Conservation (phyloP, 2,329 filamentous ascomycete species). For the Cephalotrichum gorgonifer region DNA sequence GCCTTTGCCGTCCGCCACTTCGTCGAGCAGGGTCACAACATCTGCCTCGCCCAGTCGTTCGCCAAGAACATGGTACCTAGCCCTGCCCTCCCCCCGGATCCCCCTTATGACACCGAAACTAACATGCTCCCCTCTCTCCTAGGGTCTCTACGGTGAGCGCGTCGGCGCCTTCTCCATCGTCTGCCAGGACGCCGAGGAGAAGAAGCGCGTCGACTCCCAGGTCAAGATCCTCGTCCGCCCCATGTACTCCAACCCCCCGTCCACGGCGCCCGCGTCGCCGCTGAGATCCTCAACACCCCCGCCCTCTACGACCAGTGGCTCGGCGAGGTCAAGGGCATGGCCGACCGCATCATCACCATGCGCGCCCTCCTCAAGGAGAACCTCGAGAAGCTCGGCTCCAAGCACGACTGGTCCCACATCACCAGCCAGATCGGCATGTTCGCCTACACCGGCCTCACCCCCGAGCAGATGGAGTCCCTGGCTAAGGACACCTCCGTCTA, state of each 20-base stretch:
- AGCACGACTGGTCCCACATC: slow-evolving; percentile 98
- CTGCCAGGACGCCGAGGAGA: slow-evolving; percentile 75
- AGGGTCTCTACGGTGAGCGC: slow-evolving; percentile 97
- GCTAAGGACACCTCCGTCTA: slow-evolving; percentile 97
- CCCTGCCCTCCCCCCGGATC: neutral
- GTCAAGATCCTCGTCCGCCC: slow-evolving; percentile 97
- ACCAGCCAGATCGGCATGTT: slow-evolving; percentile 99
- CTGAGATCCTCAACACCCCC: slow-evolving; percentile 80
- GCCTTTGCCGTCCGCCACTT: slow-evolving; percentile 92
- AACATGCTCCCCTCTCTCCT: no score
- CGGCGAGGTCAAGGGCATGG: slow-evolving; percentile 95
- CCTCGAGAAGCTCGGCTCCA: slow-evolving; percentile 87
- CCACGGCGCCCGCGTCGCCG: slow-evolving; percentile 89
- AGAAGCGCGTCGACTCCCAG: slow-evolving; percentile 92
- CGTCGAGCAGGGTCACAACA: slow-evolving; percentile 80
- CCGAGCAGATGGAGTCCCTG: slow-evolving; percentile 83
- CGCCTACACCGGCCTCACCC: slow-evolving; percentile 86
- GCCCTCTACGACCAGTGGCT: slow-evolving; percentile 89
- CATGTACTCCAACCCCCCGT: slow-evolving; percentile 98
- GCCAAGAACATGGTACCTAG: slow-evolving; percentile 91
- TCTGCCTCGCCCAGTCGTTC: slow-evolving; percentile 85
- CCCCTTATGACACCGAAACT: neutral
- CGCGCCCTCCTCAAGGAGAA: slow-evolving; percentile 87
- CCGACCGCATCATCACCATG: slow-evolving; percentile 98
- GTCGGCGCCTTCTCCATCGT: slow-evolving; percentile 94